Evolutionary conservation across 2,329 filamentous ascomycete genomes (phyloP), one percentile per base, ranked within the genome.

Genomic region (Aspergillus sp.): DNA sequence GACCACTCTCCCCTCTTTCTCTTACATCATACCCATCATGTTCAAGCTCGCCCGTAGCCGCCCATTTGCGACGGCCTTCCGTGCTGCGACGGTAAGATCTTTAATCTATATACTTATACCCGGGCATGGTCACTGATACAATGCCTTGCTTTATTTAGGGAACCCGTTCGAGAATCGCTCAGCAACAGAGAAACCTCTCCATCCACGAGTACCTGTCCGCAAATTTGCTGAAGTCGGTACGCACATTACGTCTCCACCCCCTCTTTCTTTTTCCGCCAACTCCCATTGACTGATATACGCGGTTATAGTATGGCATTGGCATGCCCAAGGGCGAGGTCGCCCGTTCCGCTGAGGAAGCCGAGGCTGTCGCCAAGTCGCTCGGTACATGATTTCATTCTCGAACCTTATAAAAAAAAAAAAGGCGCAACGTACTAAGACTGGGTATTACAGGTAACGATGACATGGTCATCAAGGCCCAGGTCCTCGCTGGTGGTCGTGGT

Each of bases 391-490:
- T 50, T 39, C 41, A 17, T 13, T 44, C 25, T 25, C 39, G 15
- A 42, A 45, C 23, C 30, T 47, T n/a, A n/a, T n/a, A n/a, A n/a
- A n/a, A n/a, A n/a, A n/a, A 12, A 7, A 19, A 19, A 42, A 41
- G 35, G 25, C 42, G 45, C 45, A 46, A 37, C 44, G 37, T 53
- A 49, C 59, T 61, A 54, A 60, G 55, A 48, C 46, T 22, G 44
- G 48, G 7, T 19, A 50, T 9, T 17, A 49, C 61, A 78, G 86
- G 81, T 60, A 81, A 81, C 63, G 91, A 95, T 69, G 93, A 98
- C 72, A 91, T 96, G 83, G 93, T 98, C 62, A 97, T 98, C 82
- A 98, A 98, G 83, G 93, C 93, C 54, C 93, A 98, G 79, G 93
- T 98, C 53, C 86, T 98, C 55, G 93, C 93, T 54, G 93, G 93